Base-by-base conservation (phyloP, 345 rosid species). In the Moricandia arvensis region DNA sequence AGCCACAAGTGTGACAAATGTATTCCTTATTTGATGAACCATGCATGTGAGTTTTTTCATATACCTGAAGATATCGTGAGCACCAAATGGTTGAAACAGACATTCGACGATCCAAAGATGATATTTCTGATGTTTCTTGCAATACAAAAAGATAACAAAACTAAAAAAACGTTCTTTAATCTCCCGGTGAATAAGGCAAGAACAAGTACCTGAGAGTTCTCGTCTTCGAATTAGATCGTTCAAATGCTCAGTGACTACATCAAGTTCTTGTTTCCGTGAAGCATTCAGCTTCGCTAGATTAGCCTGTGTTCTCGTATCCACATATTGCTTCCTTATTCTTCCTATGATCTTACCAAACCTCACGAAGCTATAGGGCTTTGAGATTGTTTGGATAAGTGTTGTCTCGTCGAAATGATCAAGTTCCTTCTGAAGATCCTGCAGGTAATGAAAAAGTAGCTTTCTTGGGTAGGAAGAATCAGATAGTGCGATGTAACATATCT, bases 381-480 rank as follows among this genome's bases (percentile, higher is more conserved):
- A 66, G 67, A 82, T 81, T 41, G 63, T 86, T 11, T 80, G 34
- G 15, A 83, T 17, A 47, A 62, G 2, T 60, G 63, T 63, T 64
- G 63, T 58, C 17, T 57, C 59, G 7, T 86, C 82, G 30, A 89
- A 71, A 61, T 75, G 74, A 63, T 81, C 71, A 81, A 87, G 62
- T 79, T 86, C 91, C 80, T 67, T 79, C 0, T 80, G 81, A 69
- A 86, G 76, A 79, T 89, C 87, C 26, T 83, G 84, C 12, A 89
- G 84, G 82, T 78, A 85, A 71, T 77, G 80, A 83, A 89, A 89
- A 60, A 86, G 82, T 49, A 89, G 83, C 83, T 86, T 89, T 85
- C 87, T 82, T 66, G 91, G 91, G 77, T 89, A 89, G 9, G 88
- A 80, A 69, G 86, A 81, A 68, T 87, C 87, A 55, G 86, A 79